Conservation (phyloP, 179 eudicot species). For the Pouteria campechiana region DNA sequence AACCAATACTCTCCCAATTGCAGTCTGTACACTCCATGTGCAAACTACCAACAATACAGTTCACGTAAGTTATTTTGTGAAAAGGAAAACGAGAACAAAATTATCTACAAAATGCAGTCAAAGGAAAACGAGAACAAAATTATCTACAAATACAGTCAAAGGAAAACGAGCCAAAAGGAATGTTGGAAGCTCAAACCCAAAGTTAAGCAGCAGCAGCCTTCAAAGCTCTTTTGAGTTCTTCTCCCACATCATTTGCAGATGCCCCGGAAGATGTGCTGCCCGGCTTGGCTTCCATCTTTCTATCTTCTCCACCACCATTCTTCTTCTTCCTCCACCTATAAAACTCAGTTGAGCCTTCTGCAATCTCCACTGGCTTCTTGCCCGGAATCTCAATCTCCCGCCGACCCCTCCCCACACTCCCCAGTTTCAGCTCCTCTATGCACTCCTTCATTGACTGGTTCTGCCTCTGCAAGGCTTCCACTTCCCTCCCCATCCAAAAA, state of each 20-base stretch:
- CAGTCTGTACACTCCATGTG: too few species aligned
- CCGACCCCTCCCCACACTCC: conserved; percentile 14
- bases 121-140: too few species aligned
- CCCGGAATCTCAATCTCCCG: conserved; percentile 16
- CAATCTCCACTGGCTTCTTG: conserved; percentile 20
- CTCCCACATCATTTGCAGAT: conserved; percentile 42
- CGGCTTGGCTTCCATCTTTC: conserved; percentile 27
- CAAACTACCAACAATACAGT: too few species aligned
- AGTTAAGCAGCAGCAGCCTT: conserved; percentile 56
- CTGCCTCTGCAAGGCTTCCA: conserved; percentile 51
- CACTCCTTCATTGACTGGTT: conserved; percentile 51
- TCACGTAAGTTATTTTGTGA: too few species aligned
- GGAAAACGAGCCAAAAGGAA: too few species aligned
- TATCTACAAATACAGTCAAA: too few species aligned
- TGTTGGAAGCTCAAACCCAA: too few species aligned
- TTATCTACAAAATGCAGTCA: too few species aligned
- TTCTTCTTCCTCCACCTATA: conserved; percentile 67
- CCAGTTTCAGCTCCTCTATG: conserved; percentile 40
- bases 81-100: too few species aligned
- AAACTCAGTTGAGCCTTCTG: conserved; percentile 30
- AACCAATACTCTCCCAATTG: too few species aligned
- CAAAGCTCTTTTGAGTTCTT: conserved; percentile 71
- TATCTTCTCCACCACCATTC: conserved; percentile 23
- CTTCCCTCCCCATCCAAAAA: conserved; percentile 57
- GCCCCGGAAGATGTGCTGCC: conserved; percentile 7